Conservation (phyloP, 1,139 yeast genomes). For the Scheffersomyces titani region DNA sequence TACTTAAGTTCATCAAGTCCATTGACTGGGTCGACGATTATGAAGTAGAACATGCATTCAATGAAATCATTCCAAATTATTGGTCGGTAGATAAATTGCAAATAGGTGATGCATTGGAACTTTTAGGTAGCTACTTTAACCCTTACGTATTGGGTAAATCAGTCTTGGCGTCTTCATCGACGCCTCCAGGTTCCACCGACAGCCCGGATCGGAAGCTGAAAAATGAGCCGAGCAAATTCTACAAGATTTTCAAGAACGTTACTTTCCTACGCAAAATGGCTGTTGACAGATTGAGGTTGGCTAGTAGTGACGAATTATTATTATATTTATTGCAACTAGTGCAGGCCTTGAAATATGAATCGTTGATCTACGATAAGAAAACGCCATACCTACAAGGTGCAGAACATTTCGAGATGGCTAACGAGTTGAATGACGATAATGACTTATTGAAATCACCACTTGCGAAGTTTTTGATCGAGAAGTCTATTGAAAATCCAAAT, state of each 20-base stretch:
- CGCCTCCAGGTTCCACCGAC: background rate
- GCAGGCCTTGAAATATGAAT: conserved; percentile 83
- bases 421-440: conserved; percentile 22
- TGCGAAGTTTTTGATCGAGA: conserved; percentile 74
- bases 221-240: conserved; percentile 33
- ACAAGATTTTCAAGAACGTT: conserved; percentile 35
- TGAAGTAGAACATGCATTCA: conserved; percentile 79
- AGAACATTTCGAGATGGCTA: conserved; percentile 22
- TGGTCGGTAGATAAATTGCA: conserved; percentile 71
- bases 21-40: conserved; percentile 85
- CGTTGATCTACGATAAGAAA: conserved; percentile 23
- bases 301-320: conserved; percentile 77
- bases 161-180: background rate
- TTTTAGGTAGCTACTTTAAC: conserved; percentile 71
- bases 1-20: conserved; percentile 84
- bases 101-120: conserved; percentile 89
- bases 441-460: conserved; percentile 54
- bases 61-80: conserved; percentile 46
- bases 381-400: conserved; percentile 2
- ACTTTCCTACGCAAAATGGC: conserved; percentile 73
- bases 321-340: conserved; percentile 86
- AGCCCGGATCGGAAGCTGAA: conserved; percentile 8
- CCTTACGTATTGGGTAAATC: conserved; percentile 32
- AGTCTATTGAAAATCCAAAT: conserved; percentile 65
- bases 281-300: conserved; percentile 76